A percentile compares a stretch with the other conserved stretches of the same genome.
phyloP scores from a whole-genome alignment of 108 stramenopile species.

The Fragilaria crotonensis region DNA sequence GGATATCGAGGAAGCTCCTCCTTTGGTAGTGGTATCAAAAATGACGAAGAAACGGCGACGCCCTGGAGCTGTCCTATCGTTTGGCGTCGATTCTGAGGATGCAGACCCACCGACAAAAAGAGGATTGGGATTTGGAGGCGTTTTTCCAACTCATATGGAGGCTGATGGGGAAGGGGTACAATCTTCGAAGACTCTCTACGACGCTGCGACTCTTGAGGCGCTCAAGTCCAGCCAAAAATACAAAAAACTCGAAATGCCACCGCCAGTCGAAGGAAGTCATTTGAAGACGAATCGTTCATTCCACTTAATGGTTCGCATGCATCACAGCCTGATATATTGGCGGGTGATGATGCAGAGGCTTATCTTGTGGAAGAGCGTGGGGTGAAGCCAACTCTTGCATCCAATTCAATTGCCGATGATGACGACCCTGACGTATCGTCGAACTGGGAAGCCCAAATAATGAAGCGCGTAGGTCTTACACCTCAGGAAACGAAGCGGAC shows the following conservation, averaged over 20 bases:
- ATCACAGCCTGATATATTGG: background rate
- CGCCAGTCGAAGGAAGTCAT: background rate
- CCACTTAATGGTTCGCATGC: background rate
- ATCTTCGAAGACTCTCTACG: background rate
- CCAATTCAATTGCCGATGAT: background rate
- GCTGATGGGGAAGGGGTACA: background rate
- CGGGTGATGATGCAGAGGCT: background rate
- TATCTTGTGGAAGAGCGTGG: background rate
- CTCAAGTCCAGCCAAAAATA: background rate
- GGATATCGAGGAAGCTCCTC: background rate
- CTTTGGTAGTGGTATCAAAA: background rate
- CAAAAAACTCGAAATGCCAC: background rate
- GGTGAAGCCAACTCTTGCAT: background rate
- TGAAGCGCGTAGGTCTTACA: background rate
- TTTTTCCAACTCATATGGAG: background rate
- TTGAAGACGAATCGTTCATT: background rate
- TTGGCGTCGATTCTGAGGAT: background rate
- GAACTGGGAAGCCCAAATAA: background rate
- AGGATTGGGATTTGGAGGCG: background rate
- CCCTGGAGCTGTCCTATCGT: background rate
- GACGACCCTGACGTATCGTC: background rate
- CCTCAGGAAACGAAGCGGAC: background rate
- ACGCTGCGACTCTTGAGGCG: background rate
- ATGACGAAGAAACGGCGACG: background rate
- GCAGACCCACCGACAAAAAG: background rate